Percentiles rank a stretch among this genome's conserved stretches.
phyloP scores from a whole-genome alignment of 257 asterid species.

The Solanum etuberosum region DNA sequence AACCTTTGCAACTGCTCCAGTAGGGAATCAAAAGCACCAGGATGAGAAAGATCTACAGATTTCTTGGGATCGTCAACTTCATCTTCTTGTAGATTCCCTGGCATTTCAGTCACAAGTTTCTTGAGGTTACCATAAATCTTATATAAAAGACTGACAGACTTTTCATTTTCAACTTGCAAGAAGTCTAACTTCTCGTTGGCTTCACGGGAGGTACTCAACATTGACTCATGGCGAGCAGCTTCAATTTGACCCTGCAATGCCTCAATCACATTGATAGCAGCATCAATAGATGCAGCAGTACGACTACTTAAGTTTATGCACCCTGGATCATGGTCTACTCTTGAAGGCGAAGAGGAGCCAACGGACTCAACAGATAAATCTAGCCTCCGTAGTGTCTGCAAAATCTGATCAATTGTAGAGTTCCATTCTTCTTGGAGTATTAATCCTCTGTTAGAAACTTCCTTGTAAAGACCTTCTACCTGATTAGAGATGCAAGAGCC shows the following conservation, averaged over 20 bases:
- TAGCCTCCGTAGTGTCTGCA: constrained; percentile 43
- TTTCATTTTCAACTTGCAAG: constrained; percentile 27
- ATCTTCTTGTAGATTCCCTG: constrained; percentile 26
- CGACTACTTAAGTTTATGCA: constrained; percentile 14
- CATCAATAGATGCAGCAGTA: constrained; percentile 46
- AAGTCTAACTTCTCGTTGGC: constrained; percentile 15
- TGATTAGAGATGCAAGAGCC: constrained; percentile 40
- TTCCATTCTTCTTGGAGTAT: constrained; percentile 51
- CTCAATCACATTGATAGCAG: constrained; percentile 49
- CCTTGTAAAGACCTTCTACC: constrained; percentile 44
- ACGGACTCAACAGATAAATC: constrained; percentile 31
- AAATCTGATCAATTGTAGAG: constrained; percentile 38
- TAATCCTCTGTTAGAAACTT: constrained; percentile 41
- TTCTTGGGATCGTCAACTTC: constrained; percentile 23
- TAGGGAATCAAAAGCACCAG: constrained; percentile 29
- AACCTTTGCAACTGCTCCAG: constrained; percentile 40
- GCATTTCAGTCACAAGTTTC: constrained; percentile 29
- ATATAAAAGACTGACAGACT: constrained; percentile 30
- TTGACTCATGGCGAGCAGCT: constrained; percentile 32
- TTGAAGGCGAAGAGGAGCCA: constrained; percentile 16
- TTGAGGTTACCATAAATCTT: constrained; percentile 37
- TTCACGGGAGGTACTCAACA: constrained; percentile 26
- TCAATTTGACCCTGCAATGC: constrained; percentile 48
- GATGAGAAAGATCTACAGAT: constrained; percentile 33
- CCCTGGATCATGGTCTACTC: constrained; percentile 20